Evolutionary conservation across 2,329 filamentous ascomycete genomes (phyloP).

Genomic region (Aspergillus bombycis): DNA sequence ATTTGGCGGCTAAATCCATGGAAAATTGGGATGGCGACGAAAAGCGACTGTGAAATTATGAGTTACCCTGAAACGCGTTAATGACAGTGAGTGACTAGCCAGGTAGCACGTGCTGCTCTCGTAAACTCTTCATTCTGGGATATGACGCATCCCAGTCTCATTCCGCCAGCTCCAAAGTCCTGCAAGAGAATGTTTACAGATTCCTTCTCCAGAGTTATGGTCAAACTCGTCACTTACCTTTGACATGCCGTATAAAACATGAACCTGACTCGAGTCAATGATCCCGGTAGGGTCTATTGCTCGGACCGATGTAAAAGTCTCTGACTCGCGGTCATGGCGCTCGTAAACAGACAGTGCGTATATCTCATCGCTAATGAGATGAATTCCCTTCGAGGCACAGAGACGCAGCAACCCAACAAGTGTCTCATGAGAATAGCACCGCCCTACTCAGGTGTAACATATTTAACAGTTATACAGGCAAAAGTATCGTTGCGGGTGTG

Average conservation of each 20-base stretch:
- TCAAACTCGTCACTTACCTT: neutral
- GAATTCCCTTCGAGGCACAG: neutral
- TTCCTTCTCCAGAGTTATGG: neutral
- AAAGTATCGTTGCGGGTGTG: fast-evolving
- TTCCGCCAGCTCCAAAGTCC: neutral
- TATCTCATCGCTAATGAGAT: neutral
- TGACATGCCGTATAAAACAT: neutral
- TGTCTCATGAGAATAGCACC: neutral
- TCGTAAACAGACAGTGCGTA: neutral
- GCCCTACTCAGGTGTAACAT: neutral
- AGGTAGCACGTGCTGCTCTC: neutral
- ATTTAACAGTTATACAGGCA: neutral
- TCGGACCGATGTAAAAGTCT: neutral
- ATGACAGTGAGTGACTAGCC: neutral
- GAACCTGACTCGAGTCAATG: neutral
- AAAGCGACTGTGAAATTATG: too few species aligned
- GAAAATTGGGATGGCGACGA: too few species aligned
- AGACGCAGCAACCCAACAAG: neutral
- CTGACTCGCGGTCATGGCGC: neutral
- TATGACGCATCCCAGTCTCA: neutral
- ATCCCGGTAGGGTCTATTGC: neutral
- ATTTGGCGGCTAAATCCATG: too few species aligned
- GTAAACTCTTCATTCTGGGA: neutral
- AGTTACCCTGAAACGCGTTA: too few species aligned
- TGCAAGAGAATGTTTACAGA: neutral